Conservation (phyloP, 2,329 filamentous ascomycete species). For the Aureobasidium subglaciale region DNA sequence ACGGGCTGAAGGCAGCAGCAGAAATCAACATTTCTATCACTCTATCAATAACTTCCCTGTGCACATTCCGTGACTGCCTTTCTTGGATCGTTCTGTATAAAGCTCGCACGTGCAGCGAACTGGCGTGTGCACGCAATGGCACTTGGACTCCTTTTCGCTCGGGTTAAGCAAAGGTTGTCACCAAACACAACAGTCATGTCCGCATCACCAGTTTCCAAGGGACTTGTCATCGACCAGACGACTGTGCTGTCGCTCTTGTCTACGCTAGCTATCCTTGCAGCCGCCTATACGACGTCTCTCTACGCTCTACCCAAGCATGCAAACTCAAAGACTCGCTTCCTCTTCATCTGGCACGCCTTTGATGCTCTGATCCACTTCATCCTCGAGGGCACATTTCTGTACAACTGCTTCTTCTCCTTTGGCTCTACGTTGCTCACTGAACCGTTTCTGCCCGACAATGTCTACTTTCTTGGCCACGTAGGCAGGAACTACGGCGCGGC, state of each 20-base stretch:
- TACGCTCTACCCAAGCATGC: conserved; percentile 48
- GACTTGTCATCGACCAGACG: conserved; percentile 35
- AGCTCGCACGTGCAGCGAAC: neutral
- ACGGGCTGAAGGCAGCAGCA: conserved; percentile 6
- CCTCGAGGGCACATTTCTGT: conserved; percentile 86
- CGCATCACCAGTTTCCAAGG: neutral
- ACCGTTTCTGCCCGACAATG: conserved; percentile 38
- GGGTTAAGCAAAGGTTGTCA: neutral
- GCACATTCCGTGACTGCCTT: neutral
- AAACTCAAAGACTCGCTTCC: conserved; percentile 56
- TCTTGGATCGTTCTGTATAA: neutral
- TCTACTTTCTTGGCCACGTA: conserved; percentile 48
- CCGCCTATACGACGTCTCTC: conserved; percentile 45
- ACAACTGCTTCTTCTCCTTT: conserved; percentile 78
- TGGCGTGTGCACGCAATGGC: neutral
- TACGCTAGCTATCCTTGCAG: conserved; percentile 47
- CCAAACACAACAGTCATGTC: neutral
- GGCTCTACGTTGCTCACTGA: conserved; percentile 25
- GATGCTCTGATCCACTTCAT: conserved; percentile 86
- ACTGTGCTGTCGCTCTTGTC: conserved; percentile 50
- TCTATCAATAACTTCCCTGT: neutral
- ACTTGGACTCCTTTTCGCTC: neutral
- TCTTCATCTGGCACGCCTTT: conserved; percentile 94
- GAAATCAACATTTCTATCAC: conserved; percentile 8
- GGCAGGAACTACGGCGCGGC: conserved; percentile 52